These are phyloP conservation scores for Trichothecium roseum DNA, from an alignment of 2,329 filamentous ascomycete species.

Conservation along the genomic window DNA sequence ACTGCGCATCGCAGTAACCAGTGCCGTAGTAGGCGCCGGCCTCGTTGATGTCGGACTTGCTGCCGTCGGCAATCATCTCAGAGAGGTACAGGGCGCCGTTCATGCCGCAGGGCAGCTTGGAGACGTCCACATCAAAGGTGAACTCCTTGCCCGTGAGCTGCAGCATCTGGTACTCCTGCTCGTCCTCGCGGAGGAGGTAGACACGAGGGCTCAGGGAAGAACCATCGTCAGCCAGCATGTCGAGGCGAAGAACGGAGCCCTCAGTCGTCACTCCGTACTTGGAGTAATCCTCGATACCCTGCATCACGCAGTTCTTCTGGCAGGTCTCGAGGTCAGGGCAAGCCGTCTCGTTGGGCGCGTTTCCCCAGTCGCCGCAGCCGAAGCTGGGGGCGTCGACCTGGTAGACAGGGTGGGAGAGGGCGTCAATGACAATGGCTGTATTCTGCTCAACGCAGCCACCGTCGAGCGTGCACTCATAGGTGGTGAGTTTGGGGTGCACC, in stretches of 20 bases:
- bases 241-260: constrained; percentile 17
- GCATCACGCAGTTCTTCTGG: constrained; percentile 42
- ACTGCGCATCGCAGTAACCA: constrained; percentile 55
- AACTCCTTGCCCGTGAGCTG: constrained; percentile 51
- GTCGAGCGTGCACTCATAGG: constrained; percentile 39
- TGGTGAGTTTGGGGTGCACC: constrained; percentile 38
- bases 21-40: constrained; percentile 51
- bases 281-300: constrained; percentile 37
- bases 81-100: constrained; percentile 57
- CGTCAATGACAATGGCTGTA: constrained; percentile 40
- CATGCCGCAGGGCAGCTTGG: constrained; percentile 53
- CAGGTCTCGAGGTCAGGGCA: constrained; percentile 41
- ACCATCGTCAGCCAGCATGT: constrained; percentile 14
- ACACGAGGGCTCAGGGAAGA: constrained; percentile 30
- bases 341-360: constrained; percentile 25
- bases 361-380: constrained; percentile 22
- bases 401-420: constrained; percentile 34
- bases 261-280: constrained; percentile 19
- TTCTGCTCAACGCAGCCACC: constrained; percentile 35
- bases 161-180: constrained; percentile 49
- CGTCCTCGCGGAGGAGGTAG: constrained; percentile 45
- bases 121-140: constrained; percentile 56
- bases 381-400: constrained; percentile 20
- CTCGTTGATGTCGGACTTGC: constrained; percentile 39
- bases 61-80: constrained; percentile 48